Percentiles rank a stretch among this genome's conserved stretches.
phyloP scores from a whole-genome alignment of 2,329 filamentous ascomycete species.

The Coniochaeta sp. region DNA sequence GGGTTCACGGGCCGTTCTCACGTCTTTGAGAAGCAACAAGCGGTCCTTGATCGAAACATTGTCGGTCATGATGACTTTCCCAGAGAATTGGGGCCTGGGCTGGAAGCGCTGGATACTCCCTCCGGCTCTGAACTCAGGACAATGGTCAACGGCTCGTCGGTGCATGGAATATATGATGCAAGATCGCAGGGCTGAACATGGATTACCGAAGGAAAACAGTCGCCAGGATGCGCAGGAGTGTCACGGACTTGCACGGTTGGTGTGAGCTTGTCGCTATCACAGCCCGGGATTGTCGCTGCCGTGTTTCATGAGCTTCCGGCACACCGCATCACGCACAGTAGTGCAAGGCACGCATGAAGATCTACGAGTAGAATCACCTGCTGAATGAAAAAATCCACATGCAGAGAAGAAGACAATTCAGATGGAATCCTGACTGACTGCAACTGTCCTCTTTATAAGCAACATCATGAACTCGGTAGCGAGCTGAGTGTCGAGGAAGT shows the following conservation, averaged over 20 bases:
- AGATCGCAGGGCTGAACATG: background rate
- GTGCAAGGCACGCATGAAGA: background rate
- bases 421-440: background rate
- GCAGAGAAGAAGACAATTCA: background rate
- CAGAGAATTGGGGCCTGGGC: background rate
- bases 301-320: background rate
- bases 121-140: background rate
- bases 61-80: background rate
- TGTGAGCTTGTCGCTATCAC: background rate
- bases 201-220: background rate
- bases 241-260: background rate
- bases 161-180: background rate
- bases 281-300: background rate
- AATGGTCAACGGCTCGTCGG: too few species aligned
- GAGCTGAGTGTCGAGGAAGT: background rate
- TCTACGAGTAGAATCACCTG: too few species aligned
- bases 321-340: background rate
- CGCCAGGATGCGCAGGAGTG: background rate
- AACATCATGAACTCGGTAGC: background rate
- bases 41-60: background rate
- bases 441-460: background rate
- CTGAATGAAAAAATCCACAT: background rate
- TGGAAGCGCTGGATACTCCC: background rate
- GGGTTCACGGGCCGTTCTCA: background rate
- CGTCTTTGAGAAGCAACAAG: background rate